A percentile compares a stretch with the other conserved stretches of the same genome.
These are phyloP conservation scores for Alternaria conjuncta DNA, from an alignment of 2,329 filamentous ascomycete genomes.

Conservation along the genomic window DNA sequence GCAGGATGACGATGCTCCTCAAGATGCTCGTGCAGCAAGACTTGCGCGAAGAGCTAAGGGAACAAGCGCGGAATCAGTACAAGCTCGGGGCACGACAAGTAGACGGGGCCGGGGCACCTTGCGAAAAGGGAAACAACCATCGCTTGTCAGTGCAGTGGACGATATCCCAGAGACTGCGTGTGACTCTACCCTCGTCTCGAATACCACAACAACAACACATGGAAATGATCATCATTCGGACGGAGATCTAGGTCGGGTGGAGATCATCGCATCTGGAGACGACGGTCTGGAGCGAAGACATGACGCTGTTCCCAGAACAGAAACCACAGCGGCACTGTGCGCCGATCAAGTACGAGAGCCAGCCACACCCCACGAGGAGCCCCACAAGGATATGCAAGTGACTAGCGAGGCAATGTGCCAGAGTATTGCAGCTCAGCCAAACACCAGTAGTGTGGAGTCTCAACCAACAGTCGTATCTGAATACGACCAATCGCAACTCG, in stretches of 20 bases:
- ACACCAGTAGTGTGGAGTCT: not conserved
- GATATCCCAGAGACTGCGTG: not conserved
- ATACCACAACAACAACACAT: not conserved
- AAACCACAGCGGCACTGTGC: not conserved
- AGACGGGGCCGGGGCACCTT: not conserved
- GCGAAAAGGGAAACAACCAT: not conserved
- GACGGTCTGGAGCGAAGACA: not conserved
- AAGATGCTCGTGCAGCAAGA: conserved; percentile 12
- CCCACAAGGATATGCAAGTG: not conserved
- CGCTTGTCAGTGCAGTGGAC: not conserved
- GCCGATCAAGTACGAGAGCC: conserved; percentile 1
- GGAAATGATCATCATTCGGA: not conserved
- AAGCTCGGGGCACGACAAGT: not conserved
- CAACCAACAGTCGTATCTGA: not conserved
- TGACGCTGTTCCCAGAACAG: conserved; percentile 1
- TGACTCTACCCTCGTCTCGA: not conserved
- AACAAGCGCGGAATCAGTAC: not conserved
- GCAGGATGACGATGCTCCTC: not conserved
- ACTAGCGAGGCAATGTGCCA: conserved; percentile 1
- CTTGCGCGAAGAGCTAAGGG: conserved; percentile 11
- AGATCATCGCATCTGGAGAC: not conserved
- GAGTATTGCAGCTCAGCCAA: not conserved
- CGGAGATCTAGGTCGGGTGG: not conserved
- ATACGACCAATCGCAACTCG: not conserved
- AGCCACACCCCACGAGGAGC: not conserved